phyloP scores from a whole-genome alignment of 2,329 filamentous ascomycete genomes.

The Neocucurbitaria cava region DNA sequence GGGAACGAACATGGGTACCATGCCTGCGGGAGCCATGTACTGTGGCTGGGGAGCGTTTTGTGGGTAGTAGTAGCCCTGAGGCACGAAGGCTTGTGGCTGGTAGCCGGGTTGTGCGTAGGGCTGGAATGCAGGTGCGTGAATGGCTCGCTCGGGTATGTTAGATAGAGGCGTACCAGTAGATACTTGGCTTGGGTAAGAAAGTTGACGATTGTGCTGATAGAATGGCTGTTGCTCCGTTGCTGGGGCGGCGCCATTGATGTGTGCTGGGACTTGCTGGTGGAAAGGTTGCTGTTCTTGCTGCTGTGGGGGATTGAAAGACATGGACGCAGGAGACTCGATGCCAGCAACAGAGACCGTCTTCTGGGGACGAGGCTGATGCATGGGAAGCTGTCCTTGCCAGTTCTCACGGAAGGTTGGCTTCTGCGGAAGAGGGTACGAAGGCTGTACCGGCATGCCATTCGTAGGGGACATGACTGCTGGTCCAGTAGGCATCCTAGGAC shows the following conservation, averaged over 20 bases:
- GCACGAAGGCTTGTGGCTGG: conserved; percentile 53
- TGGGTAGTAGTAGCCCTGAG: conserved; percentile 69
- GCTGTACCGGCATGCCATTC: conserved; percentile 50
- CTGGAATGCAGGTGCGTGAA: conserved; percentile 90
- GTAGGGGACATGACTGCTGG: conserved; percentile 42
- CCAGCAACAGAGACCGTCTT: conserved; percentile 92
- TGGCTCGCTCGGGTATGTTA: conserved; percentile 90
- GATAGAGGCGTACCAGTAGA: conserved; percentile 82
- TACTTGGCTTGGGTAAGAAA: conserved; percentile 73
- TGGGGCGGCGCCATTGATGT: conserved; percentile 67
- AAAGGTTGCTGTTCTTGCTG: conserved; percentile 82
- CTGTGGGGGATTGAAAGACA: conserved; percentile 66
- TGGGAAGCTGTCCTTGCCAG: conserved; percentile 69
- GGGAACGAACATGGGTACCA: conserved; percentile 65
- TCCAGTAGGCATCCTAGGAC: conserved; percentile 45
- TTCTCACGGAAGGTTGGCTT: conserved; percentile 66
- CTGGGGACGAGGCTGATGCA: conserved; percentile 94
- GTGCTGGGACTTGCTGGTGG: conserved; percentile 89
- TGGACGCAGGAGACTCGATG: conserved; percentile 80
- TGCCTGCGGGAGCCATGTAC: conserved; percentile 54
- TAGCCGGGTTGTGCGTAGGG: conserved; percentile 64
- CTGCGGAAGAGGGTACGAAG: conserved; percentile 60
- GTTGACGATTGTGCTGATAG: conserved; percentile 69
- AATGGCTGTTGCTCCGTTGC: conserved; percentile 53
- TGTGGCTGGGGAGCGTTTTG: conserved; percentile 46